Base-by-base conservation (phyloP, 768 basidiomycete species). In the Podaxis sp. region DNA sequence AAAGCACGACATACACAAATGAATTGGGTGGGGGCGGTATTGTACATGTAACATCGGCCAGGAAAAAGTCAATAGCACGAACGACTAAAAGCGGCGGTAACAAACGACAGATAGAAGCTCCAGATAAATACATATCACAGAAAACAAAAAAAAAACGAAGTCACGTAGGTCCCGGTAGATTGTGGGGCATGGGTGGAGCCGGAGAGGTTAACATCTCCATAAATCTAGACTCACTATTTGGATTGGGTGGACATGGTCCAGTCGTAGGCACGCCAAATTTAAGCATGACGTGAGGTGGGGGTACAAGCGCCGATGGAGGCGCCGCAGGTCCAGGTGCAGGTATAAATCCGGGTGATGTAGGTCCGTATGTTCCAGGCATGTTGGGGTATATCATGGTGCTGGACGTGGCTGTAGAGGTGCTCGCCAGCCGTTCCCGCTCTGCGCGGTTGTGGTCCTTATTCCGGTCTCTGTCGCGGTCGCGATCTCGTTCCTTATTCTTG, bases 381-480 rank as follows among this genome's bases (percentile, higher is more conserved):
- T 30, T 37, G 22, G 28, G 20, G 33, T 33, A 33, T 33, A 33
- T n/a, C 49, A 33, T 12, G 12, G 36, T 46, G 22, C 10, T 20
- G 2, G 48, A 24, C 3, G 8, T 10, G 22, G 49, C 3, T 8
- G 26, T 28, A 40, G 36, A n/a, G 20, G 49, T 22, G 51, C 41
- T 53, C 12, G 44, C 36, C 13, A 22, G 44, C 4, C 20, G 61
- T 24, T 65, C 64, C 52, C 58, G 56, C 12, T 52, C 63, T 20
- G 62, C 55, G 22, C 63, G 66, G 44, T 58, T 41, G 66, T 57
- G 53, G 15, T 66, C 63, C 28, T 38, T 59, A 24, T 40, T 38
- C 22, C 60, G 59, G 3, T 70, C 66, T 22, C 64, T 65, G 44
- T 69, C 68, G 41, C 64, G 50, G 3, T 70, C 66, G 2, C 58